phyloP scores from a whole-genome alignment of 352 stramenopile species.

The Pythium coloratum region DNA sequence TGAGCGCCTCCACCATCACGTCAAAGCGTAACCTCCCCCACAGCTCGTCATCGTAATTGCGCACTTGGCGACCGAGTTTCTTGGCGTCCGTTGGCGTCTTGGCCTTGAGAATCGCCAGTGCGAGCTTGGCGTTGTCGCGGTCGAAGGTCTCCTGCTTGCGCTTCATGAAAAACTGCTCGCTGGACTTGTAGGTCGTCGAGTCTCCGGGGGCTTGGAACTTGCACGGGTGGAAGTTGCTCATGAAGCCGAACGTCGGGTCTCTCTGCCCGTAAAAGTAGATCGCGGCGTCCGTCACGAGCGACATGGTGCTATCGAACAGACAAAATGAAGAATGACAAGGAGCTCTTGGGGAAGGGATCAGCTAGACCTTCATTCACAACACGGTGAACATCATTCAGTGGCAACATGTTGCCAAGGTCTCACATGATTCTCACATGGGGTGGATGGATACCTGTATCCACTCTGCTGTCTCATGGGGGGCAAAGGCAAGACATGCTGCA shows the following conservation, averaged over 20 bases:
- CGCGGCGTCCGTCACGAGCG: conserved; percentile 29
- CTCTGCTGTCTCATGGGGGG: too few relatives aligned
- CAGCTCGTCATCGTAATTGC: conserved; percentile 51
- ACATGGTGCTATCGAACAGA: not conserved
- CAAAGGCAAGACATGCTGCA: too few relatives aligned
- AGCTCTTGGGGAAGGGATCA: not conserved
- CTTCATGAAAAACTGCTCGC: conserved; percentile 78
- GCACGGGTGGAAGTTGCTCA: conserved; percentile 71
- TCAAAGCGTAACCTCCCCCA: conserved; percentile 43
- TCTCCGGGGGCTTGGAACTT: conserved; percentile 40
- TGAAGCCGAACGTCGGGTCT: conserved; percentile 39
- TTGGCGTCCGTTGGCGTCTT: conserved; percentile 50
- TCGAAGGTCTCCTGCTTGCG: conserved; percentile 69
- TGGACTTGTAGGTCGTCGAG: conserved; percentile 46
- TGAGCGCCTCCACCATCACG: conserved; percentile 59
- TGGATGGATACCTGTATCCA: too few relatives aligned
- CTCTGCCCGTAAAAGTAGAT: conserved; percentile 62
- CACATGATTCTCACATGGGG: too few relatives aligned
- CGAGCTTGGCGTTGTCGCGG: conserved; percentile 37
- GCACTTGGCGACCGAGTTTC: conserved; percentile 50
- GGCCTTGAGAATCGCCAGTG: conserved; percentile 45
- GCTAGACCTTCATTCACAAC: conserved; percentile 15
- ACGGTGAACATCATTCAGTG: conserved; percentile 4
- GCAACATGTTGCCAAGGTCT: not conserved
- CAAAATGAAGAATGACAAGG: conserved; percentile 9